Base-by-base conservation (phyloP, 2,329 filamentous ascomycete genomes). In the Zalaria obscura region DNA sequence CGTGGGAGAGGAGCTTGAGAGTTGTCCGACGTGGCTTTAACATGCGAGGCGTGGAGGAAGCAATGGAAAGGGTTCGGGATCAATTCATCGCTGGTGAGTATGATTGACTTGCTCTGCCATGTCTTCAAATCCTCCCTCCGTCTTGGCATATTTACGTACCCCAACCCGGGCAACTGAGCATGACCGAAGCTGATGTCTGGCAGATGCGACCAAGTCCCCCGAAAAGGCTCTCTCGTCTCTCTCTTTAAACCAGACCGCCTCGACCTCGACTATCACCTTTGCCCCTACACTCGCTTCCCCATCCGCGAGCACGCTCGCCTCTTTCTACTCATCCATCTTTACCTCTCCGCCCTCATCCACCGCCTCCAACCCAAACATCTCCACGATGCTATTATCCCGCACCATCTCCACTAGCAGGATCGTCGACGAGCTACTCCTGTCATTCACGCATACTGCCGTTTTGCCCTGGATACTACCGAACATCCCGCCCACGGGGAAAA, bases 1-100 rank as follows among this genome's bases (percentile, higher is more conserved):
- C 82, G 0, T 86, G 78, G 71, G 75, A 70, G n/a, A 68, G 83
- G 5, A 78, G 75, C 31, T 53, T 88, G 43, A 65, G 66, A 1
- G 60, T 67, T 1, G 64, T 83, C 31, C 67, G 77, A 34, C 70
- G 68, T 45, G 80, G 75, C 0, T 83, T 86, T 52, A 55, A 61
- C 10, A 56, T 64, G 10, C 18, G 18, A 18, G 65, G 68, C 44
- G 59, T 64, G 2, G 57, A 68, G 35, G 47, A 69, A 10, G 67
- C 69, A 48, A 47, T 69, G n/a, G 67, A 69, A 48, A 53, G 57
- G 5, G 53, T 62, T 5, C 61, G 64, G 52, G 67, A 70, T 40
- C 57, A 64, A 7, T 45, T 49, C 40, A 27, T 41, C 11, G 45
- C 18, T 18, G 18, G 18, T 18, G 18, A 18, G 18, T 18, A 18